A percentile compares a stretch with the other conserved stretches of the same genome.
phyloP scores from a whole-genome alignment of 805 yeast genomes.

The Trichomonascus vanleenenianus region DNA sequence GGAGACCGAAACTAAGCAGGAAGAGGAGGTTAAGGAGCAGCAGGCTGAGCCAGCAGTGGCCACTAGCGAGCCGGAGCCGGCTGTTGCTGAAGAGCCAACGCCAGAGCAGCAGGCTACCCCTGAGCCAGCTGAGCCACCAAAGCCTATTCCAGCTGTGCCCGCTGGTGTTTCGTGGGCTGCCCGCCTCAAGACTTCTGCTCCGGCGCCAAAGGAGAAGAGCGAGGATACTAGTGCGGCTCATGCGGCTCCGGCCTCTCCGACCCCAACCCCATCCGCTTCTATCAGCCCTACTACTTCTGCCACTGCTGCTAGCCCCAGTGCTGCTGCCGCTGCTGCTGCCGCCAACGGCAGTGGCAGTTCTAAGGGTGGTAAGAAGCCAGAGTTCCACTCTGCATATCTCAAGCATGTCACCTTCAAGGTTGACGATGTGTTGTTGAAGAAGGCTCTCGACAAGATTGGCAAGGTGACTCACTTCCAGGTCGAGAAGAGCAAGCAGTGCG shows the following conservation, averaged over 20 bases:
- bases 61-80: not conserved
- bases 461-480: constrained; percentile 29
- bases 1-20: not conserved
- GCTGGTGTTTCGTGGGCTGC: constrained; percentile 26
- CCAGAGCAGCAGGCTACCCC: not conserved
- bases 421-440: constrained; percentile 20
- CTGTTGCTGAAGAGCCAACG: not conserved
- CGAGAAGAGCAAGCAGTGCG: constrained; percentile 26
- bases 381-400: constrained; percentile 30
- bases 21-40: not conserved
- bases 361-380: constrained; percentile 9
- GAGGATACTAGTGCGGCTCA: constrained; percentile 9
- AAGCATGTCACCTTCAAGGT: constrained; percentile 26
- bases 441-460: constrained; percentile 27
- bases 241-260: constrained; percentile 13
- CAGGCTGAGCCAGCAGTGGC: too few relatives aligned
- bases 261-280: constrained; percentile 12
- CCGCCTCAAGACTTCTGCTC: constrained; percentile 14
- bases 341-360: constrained; percentile 1
- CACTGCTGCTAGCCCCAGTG: constrained; percentile 7
- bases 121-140: constrained; percentile 5
- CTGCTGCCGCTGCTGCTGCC: constrained; percentile 10
- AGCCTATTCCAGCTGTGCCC: constrained; percentile 11
- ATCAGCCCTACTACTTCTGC: constrained; percentile 9
- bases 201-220: constrained; percentile 3